Conservation (phyloP, 306 rosid species). For the Medicago truncatula region DNA sequence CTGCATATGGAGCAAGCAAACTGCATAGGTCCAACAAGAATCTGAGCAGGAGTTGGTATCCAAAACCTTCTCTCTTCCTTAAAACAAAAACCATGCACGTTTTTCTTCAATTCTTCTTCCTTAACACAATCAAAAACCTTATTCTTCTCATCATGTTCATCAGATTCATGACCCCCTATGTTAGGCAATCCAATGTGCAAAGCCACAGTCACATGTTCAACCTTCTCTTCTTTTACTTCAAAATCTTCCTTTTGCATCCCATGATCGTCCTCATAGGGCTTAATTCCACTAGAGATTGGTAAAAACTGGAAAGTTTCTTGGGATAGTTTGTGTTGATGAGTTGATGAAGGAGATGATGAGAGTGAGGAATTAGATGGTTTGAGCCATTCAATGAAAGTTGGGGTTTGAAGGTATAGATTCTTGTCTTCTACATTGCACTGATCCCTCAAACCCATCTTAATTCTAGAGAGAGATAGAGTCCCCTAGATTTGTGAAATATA, state of each 20-base stretch:
- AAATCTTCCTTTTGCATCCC: constrained; percentile 48
- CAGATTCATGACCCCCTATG: neutral
- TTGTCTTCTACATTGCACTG: constrained; percentile 53
- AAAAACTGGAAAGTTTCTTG: constrained; percentile 64
- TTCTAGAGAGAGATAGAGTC: constrained; percentile 25
- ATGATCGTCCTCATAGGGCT: constrained; percentile 48
- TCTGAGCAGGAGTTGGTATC: constrained; percentile 94
- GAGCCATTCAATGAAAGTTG: constrained; percentile 93
- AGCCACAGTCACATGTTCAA: constrained; percentile 69
- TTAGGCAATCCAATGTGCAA: constrained; percentile 90
- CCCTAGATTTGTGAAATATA: constrained; percentile 44
- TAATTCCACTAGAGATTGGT: constrained; percentile 51
- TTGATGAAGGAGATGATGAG: constrained; percentile 41
- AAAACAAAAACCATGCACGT: constrained; percentile 51
- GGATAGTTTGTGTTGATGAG: constrained; percentile 30
- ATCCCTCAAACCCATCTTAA: constrained; percentile 72
- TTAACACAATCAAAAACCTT: constrained; percentile 45
- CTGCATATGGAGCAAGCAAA: constrained; percentile 90
- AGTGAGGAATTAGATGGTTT: constrained; percentile 60
- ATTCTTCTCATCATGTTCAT: constrained; percentile 31
- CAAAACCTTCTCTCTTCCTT: constrained; percentile 71
- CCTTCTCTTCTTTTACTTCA: constrained; percentile 61
- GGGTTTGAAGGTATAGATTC: constrained; percentile 63
- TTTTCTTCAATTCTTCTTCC: constrained; percentile 51
- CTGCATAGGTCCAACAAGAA: constrained; percentile 97